phyloP scores from a whole-genome alignment of 352 stramenopile species.

The Phytophthora podocarpi region DNA sequence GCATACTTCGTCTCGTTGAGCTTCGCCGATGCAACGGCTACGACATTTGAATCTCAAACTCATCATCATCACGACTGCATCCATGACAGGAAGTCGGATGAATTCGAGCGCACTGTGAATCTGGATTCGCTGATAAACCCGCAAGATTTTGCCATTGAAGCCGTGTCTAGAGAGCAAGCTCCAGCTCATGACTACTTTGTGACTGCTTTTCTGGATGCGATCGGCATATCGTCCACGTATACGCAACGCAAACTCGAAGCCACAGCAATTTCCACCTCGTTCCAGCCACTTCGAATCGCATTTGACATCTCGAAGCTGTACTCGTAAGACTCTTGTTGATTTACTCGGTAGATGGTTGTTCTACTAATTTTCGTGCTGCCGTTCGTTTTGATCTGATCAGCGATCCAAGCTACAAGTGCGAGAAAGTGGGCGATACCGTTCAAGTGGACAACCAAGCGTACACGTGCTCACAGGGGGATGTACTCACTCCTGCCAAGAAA shows the following conservation, averaged over 20 bases:
- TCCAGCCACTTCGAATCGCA: constrained; percentile 76
- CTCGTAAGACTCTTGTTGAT: constrained; percentile 33
- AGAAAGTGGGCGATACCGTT: constrained; percentile 51
- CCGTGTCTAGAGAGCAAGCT: constrained; percentile 8
- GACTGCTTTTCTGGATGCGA: constrained; percentile 47
- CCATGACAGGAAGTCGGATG: constrained; percentile 65
- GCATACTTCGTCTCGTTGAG: neutral
- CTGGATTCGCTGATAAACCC: constrained; percentile 34
- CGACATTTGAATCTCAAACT: neutral
- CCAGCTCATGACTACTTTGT: constrained; percentile 26
- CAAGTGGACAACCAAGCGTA: constrained; percentile 55
- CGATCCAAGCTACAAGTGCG: constrained; percentile 69
- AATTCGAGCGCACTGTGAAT: constrained; percentile 56
- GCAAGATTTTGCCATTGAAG: constrained; percentile 33
- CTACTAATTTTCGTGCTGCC: neutral
- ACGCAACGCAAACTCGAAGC: constrained; percentile 40
- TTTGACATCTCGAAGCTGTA: constrained; percentile 81
- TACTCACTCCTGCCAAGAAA: constrained; percentile 69
- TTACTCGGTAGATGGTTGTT: neutral
- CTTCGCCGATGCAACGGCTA: neutral
- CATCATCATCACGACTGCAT: constrained; percentile 65
- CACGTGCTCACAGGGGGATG: constrained; percentile 53
- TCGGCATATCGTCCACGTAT: constrained; percentile 34
- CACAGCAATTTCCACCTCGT: constrained; percentile 28
- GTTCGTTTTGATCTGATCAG: constrained; percentile 37